These are phyloP conservation scores for Phytophthora colocasiae DNA, from an alignment of 352 stramenopile species.

Conservation along the genomic window DNA sequence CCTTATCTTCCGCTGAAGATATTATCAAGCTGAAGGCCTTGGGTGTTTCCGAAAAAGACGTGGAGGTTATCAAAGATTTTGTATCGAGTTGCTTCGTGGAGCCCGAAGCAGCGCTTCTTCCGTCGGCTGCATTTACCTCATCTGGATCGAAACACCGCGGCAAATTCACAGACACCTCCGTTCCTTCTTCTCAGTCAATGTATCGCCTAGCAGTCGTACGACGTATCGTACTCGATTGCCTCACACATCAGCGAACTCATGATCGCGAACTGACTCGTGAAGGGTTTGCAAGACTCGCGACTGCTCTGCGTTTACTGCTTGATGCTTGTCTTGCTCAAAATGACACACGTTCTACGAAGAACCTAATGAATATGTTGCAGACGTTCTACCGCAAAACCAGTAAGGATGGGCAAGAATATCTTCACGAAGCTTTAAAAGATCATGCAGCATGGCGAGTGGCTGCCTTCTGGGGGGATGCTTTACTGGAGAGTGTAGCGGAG, in stretches of 20 bases:
- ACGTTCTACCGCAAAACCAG: slow-evolving; percentile 71
- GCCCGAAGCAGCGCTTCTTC: slow-evolving; percentile 56
- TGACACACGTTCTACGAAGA: slow-evolving; percentile 71
- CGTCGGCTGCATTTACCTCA: slow-evolving; percentile 15
- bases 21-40: slow-evolving; percentile 59
- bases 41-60: slow-evolving; percentile 69
- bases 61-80: slow-evolving; percentile 90
- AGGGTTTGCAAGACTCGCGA: slow-evolving; percentile 63
- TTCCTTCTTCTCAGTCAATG: slow-evolving; percentile 51
- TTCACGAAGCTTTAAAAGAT: slow-evolving; percentile 57
- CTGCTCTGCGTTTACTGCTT: slow-evolving; percentile 65
- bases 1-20: slow-evolving; percentile 49
- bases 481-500: slow-evolving; percentile 78
- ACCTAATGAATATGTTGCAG: slow-evolving; percentile 88
- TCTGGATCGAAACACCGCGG: slow-evolving; percentile 57
- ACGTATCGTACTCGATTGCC: slow-evolving; percentile 64
- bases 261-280: slow-evolving; percentile 59
- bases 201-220: slow-evolving; percentile 78
- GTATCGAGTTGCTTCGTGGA: slow-evolving; percentile 84
- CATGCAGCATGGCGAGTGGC: slow-evolving; percentile 74
- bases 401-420: slow-evolving; percentile 65
- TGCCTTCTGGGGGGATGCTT: slow-evolving; percentile 76
- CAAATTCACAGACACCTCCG: slow-evolving; percentile 68
- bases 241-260: slow-evolving; percentile 76
- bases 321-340: slow-evolving; percentile 68